Conservation (phyloP, 306 rosid genomes). For the Ceratonia siliqua region DNA sequence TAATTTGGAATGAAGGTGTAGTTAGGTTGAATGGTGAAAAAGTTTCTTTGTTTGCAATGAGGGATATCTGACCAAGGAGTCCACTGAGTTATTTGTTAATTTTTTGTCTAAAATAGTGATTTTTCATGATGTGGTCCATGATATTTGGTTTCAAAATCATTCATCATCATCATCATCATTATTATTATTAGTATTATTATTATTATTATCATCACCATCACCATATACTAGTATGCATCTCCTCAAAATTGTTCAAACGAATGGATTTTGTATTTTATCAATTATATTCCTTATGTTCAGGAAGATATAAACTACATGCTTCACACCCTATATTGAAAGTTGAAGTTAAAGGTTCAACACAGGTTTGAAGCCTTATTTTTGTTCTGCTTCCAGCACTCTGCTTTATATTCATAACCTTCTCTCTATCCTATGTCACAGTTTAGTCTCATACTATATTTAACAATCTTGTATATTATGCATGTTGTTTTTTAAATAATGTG, state of each 20-base stretch:
- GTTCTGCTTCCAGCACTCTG: slow-evolving; percentile 29
- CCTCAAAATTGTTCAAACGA: slow-evolving; percentile 7
- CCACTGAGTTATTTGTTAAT: background rate
- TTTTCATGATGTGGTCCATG: background rate
- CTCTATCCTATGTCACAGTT: background rate
- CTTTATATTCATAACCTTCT: slow-evolving; percentile 15
- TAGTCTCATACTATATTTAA: slow-evolving; percentile 20
- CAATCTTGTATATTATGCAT: slow-evolving; percentile 23
- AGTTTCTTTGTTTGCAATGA: background rate
- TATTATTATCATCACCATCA: slow-evolving; percentile 1
- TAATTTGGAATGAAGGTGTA: background rate
- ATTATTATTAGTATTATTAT: slow-evolving; percentile 19
- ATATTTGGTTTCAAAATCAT: slow-evolving; percentile 7
- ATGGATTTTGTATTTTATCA: slow-evolving; percentile 6
- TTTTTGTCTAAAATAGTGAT: slow-evolving; percentile 11
- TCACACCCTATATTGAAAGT: slow-evolving; percentile 78
- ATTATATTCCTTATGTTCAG: slow-evolving; percentile 51
- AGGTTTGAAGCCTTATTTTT: slow-evolving; percentile 56
- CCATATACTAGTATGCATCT: slow-evolving; percentile 13
- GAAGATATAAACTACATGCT: slow-evolving; percentile 77
- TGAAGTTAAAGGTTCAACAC: slow-evolving; percentile 72
- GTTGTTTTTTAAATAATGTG: slow-evolving; percentile 26
- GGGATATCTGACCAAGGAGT: slow-evolving; percentile 10
- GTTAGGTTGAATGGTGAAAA: background rate
- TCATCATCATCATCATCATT: slow-evolving; percentile 6